Evolutionary conservation across 2,329 filamentous ascomycete genomes (phyloP), one percentile per base, ranked within the genome.

Genomic region (Lanzia echinophila): DNA sequence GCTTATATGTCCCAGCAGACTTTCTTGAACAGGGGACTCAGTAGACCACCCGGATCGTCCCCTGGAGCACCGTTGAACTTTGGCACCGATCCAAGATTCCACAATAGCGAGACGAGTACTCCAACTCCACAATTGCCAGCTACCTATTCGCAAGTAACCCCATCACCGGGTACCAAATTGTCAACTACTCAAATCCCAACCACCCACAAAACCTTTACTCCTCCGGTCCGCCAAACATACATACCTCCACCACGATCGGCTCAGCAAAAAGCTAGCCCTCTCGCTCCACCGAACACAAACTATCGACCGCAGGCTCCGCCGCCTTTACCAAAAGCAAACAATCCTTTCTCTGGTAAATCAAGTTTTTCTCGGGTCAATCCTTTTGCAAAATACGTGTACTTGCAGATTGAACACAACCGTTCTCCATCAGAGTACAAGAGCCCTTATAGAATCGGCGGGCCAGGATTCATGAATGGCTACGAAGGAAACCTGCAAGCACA

Each of bases 381-480:
- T 12, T 68, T 68, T 55, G 58, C 61, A 1, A 68, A 68, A 51
- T 69, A 69, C 61, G 68, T 73, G 2, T 84, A 81, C 63, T 79
- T 83, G 64, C 79, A 82, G 58, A 74, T 79, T 24, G 72, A 84
- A 56, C 75, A 83, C 59, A 83, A 83, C 58, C 76, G 78, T 74
- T 79, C 72, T 55, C 71, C 77, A 6, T 72, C 75, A 7, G 76
- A 76, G 51, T 84, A 85, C 56, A 75, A 78, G 47, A 82, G 79
- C 4, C 82, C 82, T 1, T 85, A 84, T 62, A 74, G 77, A 15
- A 70, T 73, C 50, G 65, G 64, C 69, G 76, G 78, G 8, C 24
- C 24, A 22, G 81, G 80, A 0, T 83, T 83, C 60, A 81, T 77
- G 33, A 84, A 84, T 56, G 79, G 79, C 4, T 82, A 83, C 54